A percentile compares a stretch with the other conserved stretches of the same genome.
phyloP scores from a whole-genome alignment of 345 rosid species.

The Tarenaya hassleriana region DNA sequence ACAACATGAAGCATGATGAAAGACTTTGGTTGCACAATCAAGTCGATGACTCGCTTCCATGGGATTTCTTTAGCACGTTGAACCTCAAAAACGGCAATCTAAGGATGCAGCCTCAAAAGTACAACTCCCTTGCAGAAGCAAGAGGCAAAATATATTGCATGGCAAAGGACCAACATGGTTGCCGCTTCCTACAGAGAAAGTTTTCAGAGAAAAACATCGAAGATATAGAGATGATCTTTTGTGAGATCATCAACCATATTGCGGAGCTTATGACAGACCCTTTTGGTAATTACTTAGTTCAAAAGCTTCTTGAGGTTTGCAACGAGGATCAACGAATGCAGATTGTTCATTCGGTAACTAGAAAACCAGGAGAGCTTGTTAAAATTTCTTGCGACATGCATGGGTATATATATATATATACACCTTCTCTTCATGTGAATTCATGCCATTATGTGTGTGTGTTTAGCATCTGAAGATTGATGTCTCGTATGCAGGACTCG shows the following conservation, averaged over 20 bases:
- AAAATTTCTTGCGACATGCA: conserved; percentile 76
- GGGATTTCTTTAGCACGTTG: conserved; percentile 26
- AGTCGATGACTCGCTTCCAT: conserved; percentile 32
- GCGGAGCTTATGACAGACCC: conserved; percentile 74
- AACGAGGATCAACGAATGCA: conserved; percentile 51
- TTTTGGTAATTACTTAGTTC: conserved; percentile 73
- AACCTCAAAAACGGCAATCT: conserved; percentile 37
- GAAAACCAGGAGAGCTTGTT: conserved; percentile 53
- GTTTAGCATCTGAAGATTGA: conserved; percentile 5
- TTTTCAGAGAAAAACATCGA: conserved; percentile 49
- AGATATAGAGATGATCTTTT: conserved; percentile 57
- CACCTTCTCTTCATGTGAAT: neutral
- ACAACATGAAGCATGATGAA: conserved; percentile 34
- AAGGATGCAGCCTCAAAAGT: conserved; percentile 44
- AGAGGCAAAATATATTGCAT: conserved; percentile 49
- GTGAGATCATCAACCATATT: conserved; percentile 54
- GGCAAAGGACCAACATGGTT: conserved; percentile 76
- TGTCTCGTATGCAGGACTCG: conserved; percentile 48
- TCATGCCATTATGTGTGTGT: neutral
- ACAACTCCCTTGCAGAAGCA: conserved; percentile 43
- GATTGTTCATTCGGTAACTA: conserved; percentile 50
- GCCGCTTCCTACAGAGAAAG: conserved; percentile 63
- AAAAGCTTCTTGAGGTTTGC: conserved; percentile 77
- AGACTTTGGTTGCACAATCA: conserved; percentile 40
- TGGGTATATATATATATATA: conserved; percentile 43